These are phyloP conservation scores for Rugonectria rugulosa DNA, from an alignment of 2,329 filamentous ascomycete genomes.

Conservation along the genomic window DNA sequence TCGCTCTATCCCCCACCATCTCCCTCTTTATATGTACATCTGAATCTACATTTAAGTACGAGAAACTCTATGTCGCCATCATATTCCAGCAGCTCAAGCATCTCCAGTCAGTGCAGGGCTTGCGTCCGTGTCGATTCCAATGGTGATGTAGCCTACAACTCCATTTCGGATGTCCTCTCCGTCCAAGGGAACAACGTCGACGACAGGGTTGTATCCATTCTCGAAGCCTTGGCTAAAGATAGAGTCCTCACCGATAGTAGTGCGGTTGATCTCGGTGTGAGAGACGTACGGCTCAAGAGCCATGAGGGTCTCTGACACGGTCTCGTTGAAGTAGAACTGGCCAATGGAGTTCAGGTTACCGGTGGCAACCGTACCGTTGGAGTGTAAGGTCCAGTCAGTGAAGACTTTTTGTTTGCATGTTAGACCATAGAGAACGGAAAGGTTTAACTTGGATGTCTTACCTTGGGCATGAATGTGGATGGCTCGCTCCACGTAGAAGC, in stretches of 20 bases:
- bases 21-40: too few relatives aligned
- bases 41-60: too few relatives aligned
- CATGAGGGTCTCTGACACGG: background rate
- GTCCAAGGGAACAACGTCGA: slow-evolving; percentile 8
- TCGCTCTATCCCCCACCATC: too few relatives aligned
- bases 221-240: background rate
- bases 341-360: slow-evolving; percentile 2
- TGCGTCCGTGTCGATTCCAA: too few relatives aligned
- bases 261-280: slow-evolving; percentile 17
- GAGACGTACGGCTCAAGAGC: background rate
- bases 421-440: too few relatives aligned
- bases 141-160: slow-evolving; percentile 16
- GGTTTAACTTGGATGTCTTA: too few relatives aligned
- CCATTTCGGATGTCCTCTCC: slow-evolving; percentile 6
- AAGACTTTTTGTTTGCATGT: too few relatives aligned
- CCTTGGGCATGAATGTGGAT: slow-evolving; percentile 9
- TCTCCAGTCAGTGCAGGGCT: too few relatives aligned
- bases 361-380: slow-evolving; percentile 1
- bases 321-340: background rate
- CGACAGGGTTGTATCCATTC: background rate
- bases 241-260: background rate
- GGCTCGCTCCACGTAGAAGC: slow-evolving; percentile 4
- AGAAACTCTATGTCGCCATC: too few relatives aligned
- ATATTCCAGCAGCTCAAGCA: too few relatives aligned
- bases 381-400: slow-evolving; percentile 4